Percentiles rank a stretch among this genome's conserved stretches.
Conservation (phyloP, 306 rosid species). For the Casuarina cunninghamiana region DNA sequence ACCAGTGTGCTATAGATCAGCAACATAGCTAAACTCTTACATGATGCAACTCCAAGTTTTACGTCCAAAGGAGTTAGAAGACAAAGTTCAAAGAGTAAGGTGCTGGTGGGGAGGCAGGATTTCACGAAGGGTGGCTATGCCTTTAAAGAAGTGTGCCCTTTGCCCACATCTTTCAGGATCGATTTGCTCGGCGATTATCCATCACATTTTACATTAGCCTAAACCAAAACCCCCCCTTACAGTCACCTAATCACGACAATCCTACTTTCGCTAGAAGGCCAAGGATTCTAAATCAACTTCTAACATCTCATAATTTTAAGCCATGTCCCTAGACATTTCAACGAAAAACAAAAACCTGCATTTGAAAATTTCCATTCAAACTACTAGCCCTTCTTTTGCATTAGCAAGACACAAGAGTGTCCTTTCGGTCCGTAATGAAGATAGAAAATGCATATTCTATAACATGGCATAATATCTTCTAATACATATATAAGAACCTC, state of each 20-base stretch:
- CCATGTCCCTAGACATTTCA: neutral
- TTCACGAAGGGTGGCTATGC: neutral
- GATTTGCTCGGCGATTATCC: neutral
- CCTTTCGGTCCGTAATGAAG: neutral
- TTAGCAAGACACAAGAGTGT: neutral
- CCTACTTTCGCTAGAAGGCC: neutral
- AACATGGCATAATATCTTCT: neutral
- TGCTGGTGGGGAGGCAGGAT: neutral
- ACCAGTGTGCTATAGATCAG: neutral
- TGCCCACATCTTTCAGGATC: neutral
- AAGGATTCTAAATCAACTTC: neutral
- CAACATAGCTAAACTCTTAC: neutral
- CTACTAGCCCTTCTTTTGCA: neutral
- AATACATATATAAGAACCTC: neutral
- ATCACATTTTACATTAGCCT: neutral
- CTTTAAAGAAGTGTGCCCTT: neutral
- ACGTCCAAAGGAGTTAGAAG: neutral
- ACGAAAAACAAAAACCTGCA: neutral
- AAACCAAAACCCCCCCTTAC: neutral
- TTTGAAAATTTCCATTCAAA: neutral
- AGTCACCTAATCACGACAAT: neutral
- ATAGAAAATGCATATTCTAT: neutral
- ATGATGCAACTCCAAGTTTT: neutral
- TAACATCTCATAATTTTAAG: neutral
- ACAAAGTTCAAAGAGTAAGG: neutral